phyloP scores from a whole-genome alignment of 345 rosid genomes.

The Sisymbrium irio region DNA sequence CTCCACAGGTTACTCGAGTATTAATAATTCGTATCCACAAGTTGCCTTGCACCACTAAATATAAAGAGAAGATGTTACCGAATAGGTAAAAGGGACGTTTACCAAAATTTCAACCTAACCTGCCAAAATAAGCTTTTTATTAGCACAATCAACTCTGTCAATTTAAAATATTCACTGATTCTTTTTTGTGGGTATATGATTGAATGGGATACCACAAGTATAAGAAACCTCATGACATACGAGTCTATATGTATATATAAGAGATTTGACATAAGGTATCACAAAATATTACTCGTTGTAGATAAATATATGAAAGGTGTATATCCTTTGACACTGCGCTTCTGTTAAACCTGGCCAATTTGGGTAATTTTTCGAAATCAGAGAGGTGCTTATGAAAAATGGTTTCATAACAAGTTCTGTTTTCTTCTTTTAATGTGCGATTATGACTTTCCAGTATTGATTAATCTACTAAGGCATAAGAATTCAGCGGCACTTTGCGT shows the following conservation, averaged over 20 bases:
- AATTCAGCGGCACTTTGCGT: neutral
- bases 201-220: neutral
- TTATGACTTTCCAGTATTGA: neutral
- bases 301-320: neutral
- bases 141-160: neutral
- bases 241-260: neutral
- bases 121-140: too few species aligned
- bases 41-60: constrained; percentile 20
- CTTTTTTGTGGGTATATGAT: neutral
- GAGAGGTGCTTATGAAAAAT: neutral
- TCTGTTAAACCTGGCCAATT: neutral
- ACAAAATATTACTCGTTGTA: neutral
- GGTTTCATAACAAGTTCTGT: neutral
- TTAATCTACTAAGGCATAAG: neutral
- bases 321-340: neutral
- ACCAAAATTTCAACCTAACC: constrained; percentile 33
- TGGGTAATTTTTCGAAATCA: neutral
- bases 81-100: constrained; percentile 31
- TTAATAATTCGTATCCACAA: constrained; percentile 9
- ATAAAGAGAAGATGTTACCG: constrained; percentile 6
- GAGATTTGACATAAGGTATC: neutral
- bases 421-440: neutral
- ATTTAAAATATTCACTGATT: neutral
- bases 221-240: constrained; percentile 8
- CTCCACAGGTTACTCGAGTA: constrained; percentile 14